phyloP scores from a whole-genome alignment of 108 stramenopile genomes.

The Discostella pseudostelligera region DNA sequence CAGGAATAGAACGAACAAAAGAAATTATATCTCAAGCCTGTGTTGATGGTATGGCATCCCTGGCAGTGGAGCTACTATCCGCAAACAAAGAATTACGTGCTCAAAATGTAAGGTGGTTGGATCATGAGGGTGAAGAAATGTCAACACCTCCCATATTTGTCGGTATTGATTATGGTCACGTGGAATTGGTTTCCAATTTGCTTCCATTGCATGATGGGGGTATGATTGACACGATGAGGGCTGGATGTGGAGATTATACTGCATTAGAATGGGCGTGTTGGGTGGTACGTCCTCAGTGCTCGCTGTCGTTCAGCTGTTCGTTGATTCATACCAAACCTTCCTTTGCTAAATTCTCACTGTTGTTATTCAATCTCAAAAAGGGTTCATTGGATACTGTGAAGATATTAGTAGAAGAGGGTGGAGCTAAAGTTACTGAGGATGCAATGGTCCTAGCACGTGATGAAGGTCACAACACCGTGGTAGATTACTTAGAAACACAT shows the following conservation, averaged over 20 bases:
- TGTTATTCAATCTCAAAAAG: background rate
- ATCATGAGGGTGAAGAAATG: constrained; percentile 37
- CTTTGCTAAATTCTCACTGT: constrained; percentile 1
- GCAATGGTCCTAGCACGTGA: constrained; percentile 50
- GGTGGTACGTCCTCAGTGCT: too few relatives aligned
- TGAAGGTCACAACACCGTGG: constrained; percentile 38
- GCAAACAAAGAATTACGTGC: constrained; percentile 5
- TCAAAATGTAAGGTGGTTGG: constrained; percentile 25
- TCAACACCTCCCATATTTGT: constrained; percentile 50
- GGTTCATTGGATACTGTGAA: constrained; percentile 17
- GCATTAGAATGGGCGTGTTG: constrained; percentile 40
- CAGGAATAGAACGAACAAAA: constrained; percentile 7
- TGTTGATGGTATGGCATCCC: background rate
- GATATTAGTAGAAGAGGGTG: constrained; percentile 13
- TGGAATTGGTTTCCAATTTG: constrained; percentile 35
- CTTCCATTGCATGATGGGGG: constrained; percentile 11
- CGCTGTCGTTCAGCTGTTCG: background rate
- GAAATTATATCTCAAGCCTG: constrained; percentile 8
- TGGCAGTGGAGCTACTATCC: constrained; percentile 12
- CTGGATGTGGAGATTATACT: constrained; percentile 32
- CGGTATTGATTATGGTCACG: constrained; percentile 50
- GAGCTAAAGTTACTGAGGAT: constrained; percentile 38
- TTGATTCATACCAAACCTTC: constrained; percentile 11
- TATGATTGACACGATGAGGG: constrained; percentile 19
- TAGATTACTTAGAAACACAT: constrained; percentile 25